Evolutionary conservation across 345 rosid genomes (phyloP), one percentile per base, ranked within the genome.

Genomic region (Acer yangbiense): DNA sequence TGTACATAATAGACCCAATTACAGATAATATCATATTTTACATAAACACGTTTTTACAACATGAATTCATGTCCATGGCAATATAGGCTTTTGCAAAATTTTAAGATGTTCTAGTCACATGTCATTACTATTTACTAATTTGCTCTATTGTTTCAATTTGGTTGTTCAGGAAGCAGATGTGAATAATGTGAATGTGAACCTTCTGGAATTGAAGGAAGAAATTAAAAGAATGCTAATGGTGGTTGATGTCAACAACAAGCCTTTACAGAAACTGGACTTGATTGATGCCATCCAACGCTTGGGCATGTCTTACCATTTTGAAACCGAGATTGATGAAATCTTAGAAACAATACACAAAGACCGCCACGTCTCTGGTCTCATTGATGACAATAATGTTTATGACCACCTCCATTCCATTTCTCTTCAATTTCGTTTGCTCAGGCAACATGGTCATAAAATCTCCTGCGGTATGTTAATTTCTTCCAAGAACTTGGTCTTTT

Each of bases 291-390:
- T 88, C 48, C 85, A 86, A 50, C 83, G 85, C 5, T 50, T 85
- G n/a, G 93, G 93, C 2, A 35, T 89, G 18, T 68, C 81, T 12
- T 87, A 89, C 50, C 91, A 84, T 83, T 91, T 91, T 27, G 77
- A 85, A 46, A 13, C 8, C 1, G 88, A 90, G 79, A 80, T 82
- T 52, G 86, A 82, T 11, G 76, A 54, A 27, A 23, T 62, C 27
- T 18, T 86, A 32, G 69, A 68, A 21, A 65, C 12, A 48, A 60
- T 78, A 3, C 32, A 57, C 3, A 29, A 18, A 21, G 39, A 35
- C 60, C 54, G 25, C 64, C 16, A 39, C n/a, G 14, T 18, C 46
- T 14, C 6, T 50, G 13, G 16, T 41, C 2, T 48, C 39, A 12
- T 43, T 48, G 46, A 68, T 14, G 50, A 50, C 13, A 39, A 50